A percentile compares a stretch with the other conserved stretches of the same genome.
Evolutionary conservation across 345 rosid genomes (phyloP).

Genomic region (Corchorus olitorius): DNA sequence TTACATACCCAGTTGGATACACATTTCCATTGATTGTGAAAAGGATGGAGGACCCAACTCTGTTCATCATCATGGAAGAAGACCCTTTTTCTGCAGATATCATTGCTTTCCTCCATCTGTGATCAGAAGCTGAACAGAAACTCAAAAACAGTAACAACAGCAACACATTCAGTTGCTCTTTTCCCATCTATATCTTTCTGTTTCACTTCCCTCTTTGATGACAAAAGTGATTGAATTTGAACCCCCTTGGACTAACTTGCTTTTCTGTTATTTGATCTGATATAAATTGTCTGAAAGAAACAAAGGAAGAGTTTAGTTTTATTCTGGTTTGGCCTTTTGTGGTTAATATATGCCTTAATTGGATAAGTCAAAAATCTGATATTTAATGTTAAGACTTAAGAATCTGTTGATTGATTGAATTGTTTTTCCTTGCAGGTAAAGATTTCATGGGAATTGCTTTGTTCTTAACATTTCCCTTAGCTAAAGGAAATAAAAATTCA

Average conservation of each 20-base stretch:
- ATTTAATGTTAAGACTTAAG: too few species aligned
- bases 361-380: too few species aligned
- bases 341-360: background rate
- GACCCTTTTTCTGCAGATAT: constrained; percentile 13
- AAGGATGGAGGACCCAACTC: constrained; percentile 60
- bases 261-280: background rate
- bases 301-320: background rate
- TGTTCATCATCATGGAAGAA: constrained; percentile 37
- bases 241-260: background rate
- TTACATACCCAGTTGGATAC: constrained; percentile 64
- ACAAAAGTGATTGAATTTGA: background rate
- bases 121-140: constrained; percentile 41
- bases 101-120: constrained; percentile 41
- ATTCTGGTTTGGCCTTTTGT: background rate
- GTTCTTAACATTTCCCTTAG: background rate
- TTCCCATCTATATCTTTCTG: background rate
- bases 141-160: constrained; percentile 39
- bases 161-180: constrained; percentile 17
- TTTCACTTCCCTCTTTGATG: background rate
- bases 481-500: background rate
- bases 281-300: background rate
- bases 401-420: too few species aligned
- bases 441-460: background rate
- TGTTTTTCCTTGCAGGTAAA: too few species aligned
- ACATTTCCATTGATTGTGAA: constrained; percentile 78